phyloP scores from a whole-genome alignment of 192 early-diverging fungal genomes.

The Umbelopsis ramanniana region DNA sequence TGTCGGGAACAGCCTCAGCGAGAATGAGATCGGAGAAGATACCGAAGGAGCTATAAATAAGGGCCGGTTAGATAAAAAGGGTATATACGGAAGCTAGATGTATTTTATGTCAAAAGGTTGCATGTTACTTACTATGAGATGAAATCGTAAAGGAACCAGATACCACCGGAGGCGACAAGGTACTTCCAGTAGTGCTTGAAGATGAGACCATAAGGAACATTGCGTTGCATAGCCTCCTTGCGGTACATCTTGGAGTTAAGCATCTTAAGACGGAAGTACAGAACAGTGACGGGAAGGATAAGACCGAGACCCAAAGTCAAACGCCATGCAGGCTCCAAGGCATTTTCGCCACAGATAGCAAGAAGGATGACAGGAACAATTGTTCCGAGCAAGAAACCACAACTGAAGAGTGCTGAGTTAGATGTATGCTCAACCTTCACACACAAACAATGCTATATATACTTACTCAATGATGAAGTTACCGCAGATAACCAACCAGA shows the following conservation, averaged over 20 bases:
- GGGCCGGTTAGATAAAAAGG: neutral
- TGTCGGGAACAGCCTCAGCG: slow-evolving; percentile 27
- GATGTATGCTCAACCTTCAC: neutral
- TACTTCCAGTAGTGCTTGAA: slow-evolving; percentile 57
- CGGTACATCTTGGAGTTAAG: slow-evolving; percentile 54
- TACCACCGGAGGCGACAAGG: slow-evolving; percentile 51
- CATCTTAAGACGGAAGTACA: slow-evolving; percentile 64
- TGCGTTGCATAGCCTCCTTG: slow-evolving; percentile 51
- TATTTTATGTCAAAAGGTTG: neutral
- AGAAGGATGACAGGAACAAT: slow-evolving; percentile 45
- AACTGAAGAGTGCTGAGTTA: slow-evolving; percentile 9
- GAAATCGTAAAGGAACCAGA: slow-evolving; percentile 56
- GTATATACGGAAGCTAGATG: neutral
- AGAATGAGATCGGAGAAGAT: slow-evolving; percentile 40
- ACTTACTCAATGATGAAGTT: slow-evolving; percentile 50
- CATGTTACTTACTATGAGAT: slow-evolving; percentile 28
- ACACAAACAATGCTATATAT: neutral
- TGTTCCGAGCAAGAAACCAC: slow-evolving; percentile 49
- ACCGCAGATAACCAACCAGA: slow-evolving; percentile 52
- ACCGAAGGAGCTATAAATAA: slow-evolving; percentile 26
- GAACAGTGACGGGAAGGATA: slow-evolving; percentile 45
- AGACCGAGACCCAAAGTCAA: slow-evolving; percentile 57
- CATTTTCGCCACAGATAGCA: slow-evolving; percentile 45
- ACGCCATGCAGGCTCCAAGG: slow-evolving; percentile 52
- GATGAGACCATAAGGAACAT: slow-evolving; percentile 55